Evolutionary conservation across 208 protist genomes (phyloP), one percentile per base, ranked within the genome.

Genomic region (Leishmania aethiopica): DNA sequence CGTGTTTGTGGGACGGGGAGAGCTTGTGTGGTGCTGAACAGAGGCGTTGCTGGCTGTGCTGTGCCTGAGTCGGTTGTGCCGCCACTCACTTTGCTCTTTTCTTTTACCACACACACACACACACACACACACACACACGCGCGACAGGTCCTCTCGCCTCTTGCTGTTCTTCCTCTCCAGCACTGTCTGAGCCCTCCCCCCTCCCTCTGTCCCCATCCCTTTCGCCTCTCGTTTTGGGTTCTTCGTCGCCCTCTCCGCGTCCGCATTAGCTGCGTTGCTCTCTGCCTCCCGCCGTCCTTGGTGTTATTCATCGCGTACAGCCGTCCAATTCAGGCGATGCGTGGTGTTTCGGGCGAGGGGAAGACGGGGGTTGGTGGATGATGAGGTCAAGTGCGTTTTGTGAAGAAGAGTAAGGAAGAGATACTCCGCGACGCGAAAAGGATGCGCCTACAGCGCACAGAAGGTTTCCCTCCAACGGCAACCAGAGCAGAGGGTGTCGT

Each of bases 151-250:
- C 25, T 53, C 42, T 73, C 4, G 10, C 35, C 69, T 75, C 71
- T 57, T 35, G 10, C 71, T 81, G 57, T 77, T 42, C 69, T 13
- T 35, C 60, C 57, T 59, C 55, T 83, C 76, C 57, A 84, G 64
- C 74, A 11, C n/a, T 75, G 42, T 57, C 47, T 75, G 19, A 42
- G 13, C 45, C 45, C 35, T 4, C 40, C 17, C 35, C 35, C 15
- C 53, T 10, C 45, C 60, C 60, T 73, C 7, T 28, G 62, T 28
- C 35, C 45, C 35, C 32, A 42, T 53, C 70, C 72, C 70, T n/a
- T 22, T 53, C 37, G 35, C 77, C 70, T 67, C 28, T 64, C 28
- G 10, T 64, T 28, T 64, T 64, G 59, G n/a, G 59, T 32, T 64
- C 59, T 64, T 28, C 59, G 59, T 28, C 8, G 59, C 22, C 22